Evolutionary conservation across 1,284 basidiomycete genomes (phyloP), one percentile per base, ranked within the genome.

Genomic region (Thecaphora thlaspeos): DNA sequence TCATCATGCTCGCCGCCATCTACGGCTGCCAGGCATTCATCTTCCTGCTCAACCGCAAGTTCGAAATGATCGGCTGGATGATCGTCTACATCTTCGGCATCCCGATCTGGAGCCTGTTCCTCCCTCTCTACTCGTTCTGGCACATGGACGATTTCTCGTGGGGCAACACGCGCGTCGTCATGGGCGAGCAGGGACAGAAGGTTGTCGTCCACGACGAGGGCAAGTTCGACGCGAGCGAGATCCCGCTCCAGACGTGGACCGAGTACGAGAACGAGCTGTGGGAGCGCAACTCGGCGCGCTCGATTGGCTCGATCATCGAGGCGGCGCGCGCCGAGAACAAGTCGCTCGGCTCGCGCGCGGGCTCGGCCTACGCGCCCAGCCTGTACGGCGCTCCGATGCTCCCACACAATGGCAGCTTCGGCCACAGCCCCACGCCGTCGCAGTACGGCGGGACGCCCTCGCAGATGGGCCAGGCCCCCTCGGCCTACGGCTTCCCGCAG

Each of bases 81-180:
- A 82, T 98, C 43, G 90, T 97, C 55, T 98, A 97, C 79, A 44
- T 72, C 76, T 46, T 82, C 41, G 80, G 78, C 37, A 77, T 78
- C 78, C 93, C 93, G 4, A 82, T 96, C 32, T 97, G 93, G 84
- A 90, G 88, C 70, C 96, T 98, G 85, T 88, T 95, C 84, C 81
- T 98, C n/a, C 94, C 94, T 0, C 81, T 97, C 44, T 97, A 97
- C 80, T 94, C 92, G 1, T 97, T 96, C 87, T 98, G 94, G 94
- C 90, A 90, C 79, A 96, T 97, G 91, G 93, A 96, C 79, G 92
- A 95, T 80, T 96, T 96, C 81, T 87, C 88, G 77, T 96, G 92
- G 93, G 94, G 92, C 36, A 93, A 90, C 78, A 92, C 90, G 17
- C 90, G 92, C 82, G 84, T 96, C 48, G 92, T 98, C 62, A 88